phyloP scores from a whole-genome alignment of 192 early-diverging fungal species.

The Gamsiella multidivaricata region DNA sequence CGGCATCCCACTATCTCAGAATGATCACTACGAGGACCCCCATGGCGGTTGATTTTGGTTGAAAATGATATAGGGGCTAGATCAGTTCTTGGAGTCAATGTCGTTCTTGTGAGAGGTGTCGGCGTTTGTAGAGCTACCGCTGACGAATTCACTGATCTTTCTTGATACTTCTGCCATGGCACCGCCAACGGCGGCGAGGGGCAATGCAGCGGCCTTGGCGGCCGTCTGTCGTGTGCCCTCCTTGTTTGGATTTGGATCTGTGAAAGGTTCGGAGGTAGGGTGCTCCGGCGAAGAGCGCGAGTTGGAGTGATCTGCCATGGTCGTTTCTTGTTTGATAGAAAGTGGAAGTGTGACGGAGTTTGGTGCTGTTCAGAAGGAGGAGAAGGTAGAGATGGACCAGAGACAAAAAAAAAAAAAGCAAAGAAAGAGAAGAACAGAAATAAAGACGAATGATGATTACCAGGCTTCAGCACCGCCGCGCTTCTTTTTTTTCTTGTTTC shows the following conservation, averaged over 20 bases:
- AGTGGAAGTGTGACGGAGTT: not conserved
- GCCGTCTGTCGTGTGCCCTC: constrained; percentile 29
- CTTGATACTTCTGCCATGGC: constrained; percentile 27
- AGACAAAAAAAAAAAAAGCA: not conserved
- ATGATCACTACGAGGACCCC: too few species aligned
- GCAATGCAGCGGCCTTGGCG: constrained; percentile 32
- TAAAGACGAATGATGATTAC: too few species aligned
- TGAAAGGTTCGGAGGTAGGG: constrained; percentile 47
- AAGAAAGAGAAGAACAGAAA: too few species aligned
- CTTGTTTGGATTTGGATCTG: constrained; percentile 37
- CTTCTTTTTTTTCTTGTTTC: too few species aligned
- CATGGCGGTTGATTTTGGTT: too few species aligned
- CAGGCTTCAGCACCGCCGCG: too few species aligned
- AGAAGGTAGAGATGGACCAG: not conserved
- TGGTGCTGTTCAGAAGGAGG: not conserved
- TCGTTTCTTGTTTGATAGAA: too few species aligned
- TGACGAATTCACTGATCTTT: constrained; percentile 38
- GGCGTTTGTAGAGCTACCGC: constrained; percentile 27
- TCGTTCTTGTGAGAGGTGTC: constrained; percentile 35
- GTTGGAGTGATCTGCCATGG: constrained; percentile 5
- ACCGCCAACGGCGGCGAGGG: constrained; percentile 38
- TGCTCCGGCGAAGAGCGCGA: constrained; percentile 15
- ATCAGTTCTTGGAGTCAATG: too few species aligned
- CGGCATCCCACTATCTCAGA: too few species aligned
- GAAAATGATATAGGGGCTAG: too few species aligned